A percentile compares a stretch with the other conserved stretches of the same genome.
Conservation (phyloP, 345 rosid species). For the Arabidopsis arenosa region DNA sequence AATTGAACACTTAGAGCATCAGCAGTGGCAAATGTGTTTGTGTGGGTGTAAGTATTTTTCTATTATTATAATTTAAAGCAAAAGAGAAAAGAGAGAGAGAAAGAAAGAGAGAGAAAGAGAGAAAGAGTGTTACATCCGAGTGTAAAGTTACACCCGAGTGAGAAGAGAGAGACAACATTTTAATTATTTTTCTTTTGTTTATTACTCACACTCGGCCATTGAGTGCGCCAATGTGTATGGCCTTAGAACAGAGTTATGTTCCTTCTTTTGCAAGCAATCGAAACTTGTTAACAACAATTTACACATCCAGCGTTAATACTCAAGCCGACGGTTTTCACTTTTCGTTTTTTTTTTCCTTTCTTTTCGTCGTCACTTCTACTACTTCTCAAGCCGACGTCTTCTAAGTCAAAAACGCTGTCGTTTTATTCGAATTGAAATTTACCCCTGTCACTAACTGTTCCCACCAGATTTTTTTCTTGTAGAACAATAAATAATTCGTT, state of each 20-base stretch:
- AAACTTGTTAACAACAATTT: slow-evolving; percentile 40
- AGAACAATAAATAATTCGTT: background rate
- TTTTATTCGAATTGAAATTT: background rate
- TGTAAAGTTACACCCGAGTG: too few relatives aligned
- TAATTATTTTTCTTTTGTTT: too few relatives aligned
- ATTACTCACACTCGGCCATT: too few relatives aligned
- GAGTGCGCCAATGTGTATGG: too few relatives aligned
- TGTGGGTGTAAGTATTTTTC: too few relatives aligned
- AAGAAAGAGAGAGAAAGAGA: too few relatives aligned
- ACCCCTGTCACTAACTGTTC: slow-evolving; percentile 25
- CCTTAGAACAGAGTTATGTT: slow-evolving; percentile 26
- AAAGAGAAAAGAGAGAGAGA: too few relatives aligned
- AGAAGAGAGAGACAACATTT: too few relatives aligned
- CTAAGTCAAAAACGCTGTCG: slow-evolving; percentile 29
- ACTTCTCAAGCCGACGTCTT: slow-evolving; percentile 22
- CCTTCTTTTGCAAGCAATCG: slow-evolving; percentile 28
- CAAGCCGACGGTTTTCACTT: slow-evolving; percentile 37
- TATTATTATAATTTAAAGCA: too few relatives aligned
- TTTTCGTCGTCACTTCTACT: slow-evolving; percentile 35
- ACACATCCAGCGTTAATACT: slow-evolving; percentile 26
- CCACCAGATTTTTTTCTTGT: slow-evolving; percentile 3
- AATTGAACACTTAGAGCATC: background rate
- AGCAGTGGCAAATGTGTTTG: too few relatives aligned
- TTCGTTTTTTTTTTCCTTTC: background rate
- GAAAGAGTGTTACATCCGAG: too few relatives aligned